Conservation (phyloP, 2,329 filamentous ascomycete species). For the Mycosphaerelloides madeirae region DNA sequence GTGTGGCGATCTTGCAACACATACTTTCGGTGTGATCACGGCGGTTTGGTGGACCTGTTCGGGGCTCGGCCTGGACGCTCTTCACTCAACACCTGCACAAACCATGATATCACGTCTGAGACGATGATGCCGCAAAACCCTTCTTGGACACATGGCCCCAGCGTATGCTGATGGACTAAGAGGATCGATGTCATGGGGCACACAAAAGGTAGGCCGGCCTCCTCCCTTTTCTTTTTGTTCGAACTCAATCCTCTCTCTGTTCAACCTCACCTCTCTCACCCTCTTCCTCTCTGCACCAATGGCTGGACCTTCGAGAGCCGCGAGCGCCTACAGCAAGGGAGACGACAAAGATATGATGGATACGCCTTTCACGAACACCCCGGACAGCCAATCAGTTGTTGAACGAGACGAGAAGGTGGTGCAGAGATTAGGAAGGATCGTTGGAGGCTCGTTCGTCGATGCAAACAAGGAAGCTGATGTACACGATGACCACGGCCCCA, state of each 20-base stretch:
- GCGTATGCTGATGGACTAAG: not conserved
- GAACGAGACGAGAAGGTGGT: conserved; percentile 14
- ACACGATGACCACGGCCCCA: conserved; percentile 33
- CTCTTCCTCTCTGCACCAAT: conserved; percentile 2
- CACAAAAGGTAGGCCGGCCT: conserved; percentile 23
- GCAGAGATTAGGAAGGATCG: conserved; percentile 32
- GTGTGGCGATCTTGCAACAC: conserved; percentile 7
- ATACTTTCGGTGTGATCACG: conserved; percentile 19
- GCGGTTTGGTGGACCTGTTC: conserved; percentile 18
- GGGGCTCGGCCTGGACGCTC: too few relatives aligned
- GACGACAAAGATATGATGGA: conserved; percentile 16
- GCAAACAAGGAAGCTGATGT: conserved; percentile 29
- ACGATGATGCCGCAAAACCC: conserved; percentile 1
- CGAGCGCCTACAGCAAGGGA: conserved; percentile 19
- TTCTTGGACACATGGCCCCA: conserved; percentile 7
- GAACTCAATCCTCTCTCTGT: not conserved
- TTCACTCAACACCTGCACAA: conserved; percentile 3
- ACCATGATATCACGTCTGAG: conserved; percentile 21
- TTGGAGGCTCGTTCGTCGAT: conserved; percentile 37
- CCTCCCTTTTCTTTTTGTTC: conserved; percentile 2
- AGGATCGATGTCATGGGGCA: not conserved
- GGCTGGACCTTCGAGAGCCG: conserved; percentile 19
- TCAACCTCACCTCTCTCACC: not conserved
- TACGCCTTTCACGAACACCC: conserved; percentile 18
- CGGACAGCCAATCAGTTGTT: conserved; percentile 22